Conservation (phyloP, 257 asterid species). For the Henckelia pumila region DNA sequence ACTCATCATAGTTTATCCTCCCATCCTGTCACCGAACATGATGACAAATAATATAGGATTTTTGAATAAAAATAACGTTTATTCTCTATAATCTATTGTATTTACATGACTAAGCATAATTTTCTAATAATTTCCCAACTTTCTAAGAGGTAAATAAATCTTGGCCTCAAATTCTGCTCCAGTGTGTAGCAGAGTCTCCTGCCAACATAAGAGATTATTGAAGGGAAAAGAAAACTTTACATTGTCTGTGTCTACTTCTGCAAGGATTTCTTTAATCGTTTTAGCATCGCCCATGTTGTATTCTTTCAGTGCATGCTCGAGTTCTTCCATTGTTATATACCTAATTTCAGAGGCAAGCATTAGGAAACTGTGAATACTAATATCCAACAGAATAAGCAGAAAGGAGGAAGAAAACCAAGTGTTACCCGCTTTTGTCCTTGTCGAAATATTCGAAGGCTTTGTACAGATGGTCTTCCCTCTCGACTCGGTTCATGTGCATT, state of each 20-base stretch:
- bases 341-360: constrained; percentile 35
- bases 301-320: constrained; percentile 75
- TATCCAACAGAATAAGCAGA: constrained; percentile 12
- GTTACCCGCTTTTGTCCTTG: constrained; percentile 89
- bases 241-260: constrained; percentile 86
- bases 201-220: neutral
- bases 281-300: constrained; percentile 80
- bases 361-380: constrained; percentile 20
- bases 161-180: neutral
- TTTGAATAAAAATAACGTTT: no score
- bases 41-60: constrained; percentile 6
- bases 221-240: constrained; percentile 34
- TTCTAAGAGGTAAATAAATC: neutral
- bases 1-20: constrained; percentile 83
- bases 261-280: constrained; percentile 84
- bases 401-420: constrained; percentile 15
- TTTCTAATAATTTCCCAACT: neutral
- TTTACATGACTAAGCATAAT: neutral
- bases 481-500: constrained; percentile 93
- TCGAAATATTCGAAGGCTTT: constrained; percentile 89
- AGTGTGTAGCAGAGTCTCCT: neutral
- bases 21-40: constrained; percentile 60
- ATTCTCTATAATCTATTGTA: neutral
- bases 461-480: constrained; percentile 80
- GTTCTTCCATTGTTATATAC: constrained; percentile 79